Conservation (phyloP, 176 grass and related monocot genomes). For the Carex kokanica region DNA sequence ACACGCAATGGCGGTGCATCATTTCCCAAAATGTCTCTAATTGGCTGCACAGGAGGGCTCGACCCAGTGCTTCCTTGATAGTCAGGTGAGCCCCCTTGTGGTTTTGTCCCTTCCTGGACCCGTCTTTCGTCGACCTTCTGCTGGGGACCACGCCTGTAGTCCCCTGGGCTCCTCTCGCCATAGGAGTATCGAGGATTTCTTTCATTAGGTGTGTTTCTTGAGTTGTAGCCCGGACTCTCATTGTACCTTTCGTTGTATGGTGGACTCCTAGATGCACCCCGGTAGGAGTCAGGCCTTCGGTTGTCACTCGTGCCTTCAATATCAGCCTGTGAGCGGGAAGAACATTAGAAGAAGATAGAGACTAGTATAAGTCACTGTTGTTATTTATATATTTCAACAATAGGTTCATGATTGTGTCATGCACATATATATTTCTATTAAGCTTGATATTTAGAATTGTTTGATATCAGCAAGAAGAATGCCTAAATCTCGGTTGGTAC, state of each 20-base stretch:
- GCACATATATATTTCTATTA: neutral
- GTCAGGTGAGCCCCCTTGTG: conserved; percentile 64
- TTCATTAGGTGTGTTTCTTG: conserved; percentile 48
- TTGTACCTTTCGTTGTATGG: conserved; percentile 68
- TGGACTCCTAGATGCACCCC: conserved; percentile 77
- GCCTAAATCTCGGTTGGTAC: neutral
- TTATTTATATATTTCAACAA: neutral
- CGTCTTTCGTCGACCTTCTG: conserved; percentile 55
- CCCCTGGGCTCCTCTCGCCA: conserved; percentile 72
- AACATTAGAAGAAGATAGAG: conserved; percentile 22
- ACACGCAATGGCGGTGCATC: conserved; percentile 63
- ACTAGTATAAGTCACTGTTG: neutral
- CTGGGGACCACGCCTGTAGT: conserved; percentile 55
- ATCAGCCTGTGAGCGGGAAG: conserved; percentile 47
- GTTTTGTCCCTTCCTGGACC: conserved; percentile 46
- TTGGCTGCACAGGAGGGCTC: conserved; percentile 59
- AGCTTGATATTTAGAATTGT: neutral
- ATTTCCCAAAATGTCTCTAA: conserved; percentile 81
- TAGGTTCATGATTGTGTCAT: neutral
- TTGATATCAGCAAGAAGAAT: neutral
- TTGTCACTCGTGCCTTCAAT: conserved; percentile 61
- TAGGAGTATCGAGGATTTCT: conserved; percentile 68
- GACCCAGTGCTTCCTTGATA: conserved; percentile 49
- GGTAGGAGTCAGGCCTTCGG: conserved; percentile 62
- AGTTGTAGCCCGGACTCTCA: conserved; percentile 57